Evolutionary conservation across 1,139 yeast genomes (phyloP), one percentile per base, ranked within the genome.

Genomic region (Taphrina wiesneri): DNA sequence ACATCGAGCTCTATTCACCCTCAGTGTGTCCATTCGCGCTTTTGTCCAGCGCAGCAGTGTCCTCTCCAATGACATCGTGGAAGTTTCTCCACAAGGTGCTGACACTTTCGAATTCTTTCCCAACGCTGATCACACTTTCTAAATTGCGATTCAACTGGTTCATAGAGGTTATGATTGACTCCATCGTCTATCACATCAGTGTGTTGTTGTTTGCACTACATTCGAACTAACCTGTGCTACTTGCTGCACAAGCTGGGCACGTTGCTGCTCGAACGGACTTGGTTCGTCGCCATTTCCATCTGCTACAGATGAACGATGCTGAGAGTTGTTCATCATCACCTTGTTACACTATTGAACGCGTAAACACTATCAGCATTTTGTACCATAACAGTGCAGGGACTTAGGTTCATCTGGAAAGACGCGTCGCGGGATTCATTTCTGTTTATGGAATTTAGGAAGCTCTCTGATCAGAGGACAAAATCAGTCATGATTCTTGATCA

Each of bases 51-150:
- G 26, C 41, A 26, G 41, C 11, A 6, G 49, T 46, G 23, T 57
- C 67, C 13, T 41, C 49, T 3, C 46, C 46, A 19, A 62, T 49
- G 43, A 69, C 68, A 52, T 71, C 72, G 51, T 71, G 70, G 53
- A 71, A 71, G 25, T 68, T 61, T 23, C 72, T 65, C 73, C 73
- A 72, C 17, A 72, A 45, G 1, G 68, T 54, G 34, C 74, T 69
- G 25, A 72, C 74, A 47, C 71, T 71, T 46, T 72, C 73, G 64
- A 72, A 72, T 39, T 72, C 74, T 46, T 68, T 26, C 15, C 73
- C 73, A 25, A 71, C 72, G 13, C 71, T 63, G 30, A 72, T 70
- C 21, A 69, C 69, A 15, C 72, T 69, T 51, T 72, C 73, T n/a
- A 72, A 60, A 23, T 72, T 67, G 23, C 73, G 65, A 51, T 72